These are phyloP conservation scores for Senna siamea DNA, from an alignment of 306 rosid species.

Conservation along the genomic window DNA sequence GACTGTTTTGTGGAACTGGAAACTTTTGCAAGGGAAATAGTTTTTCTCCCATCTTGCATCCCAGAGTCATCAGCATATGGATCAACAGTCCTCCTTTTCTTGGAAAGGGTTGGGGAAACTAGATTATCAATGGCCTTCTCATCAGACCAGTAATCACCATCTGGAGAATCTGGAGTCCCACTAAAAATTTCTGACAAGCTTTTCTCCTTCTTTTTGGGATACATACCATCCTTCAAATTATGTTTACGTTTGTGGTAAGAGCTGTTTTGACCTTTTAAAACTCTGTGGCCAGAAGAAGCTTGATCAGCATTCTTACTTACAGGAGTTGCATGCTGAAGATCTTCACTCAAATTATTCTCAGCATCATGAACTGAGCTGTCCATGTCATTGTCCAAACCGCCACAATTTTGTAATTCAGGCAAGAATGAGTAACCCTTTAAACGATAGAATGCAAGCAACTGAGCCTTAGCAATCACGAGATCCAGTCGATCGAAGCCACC, in stretches of 20 bases:
- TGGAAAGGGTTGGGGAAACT: conserved; percentile 50
- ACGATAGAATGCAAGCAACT: conserved; percentile 71
- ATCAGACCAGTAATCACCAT: conserved; percentile 55
- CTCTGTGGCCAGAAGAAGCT: conserved; percentile 45
- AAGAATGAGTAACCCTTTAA: conserved; percentile 72
- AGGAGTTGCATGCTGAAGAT: conserved; percentile 47
- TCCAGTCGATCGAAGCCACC: conserved; percentile 66
- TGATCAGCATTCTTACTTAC: conserved; percentile 48
- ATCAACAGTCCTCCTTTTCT: conserved; percentile 63
- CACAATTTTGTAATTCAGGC: conserved; percentile 77
- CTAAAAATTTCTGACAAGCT: conserved; percentile 79
- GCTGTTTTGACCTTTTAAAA: conserved; percentile 42
- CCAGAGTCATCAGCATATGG: conserved; percentile 52
- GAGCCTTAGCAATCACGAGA: conserved; percentile 82
- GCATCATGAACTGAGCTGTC: conserved; percentile 41
- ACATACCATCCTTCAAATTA: conserved; percentile 60
- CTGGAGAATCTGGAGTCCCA: conserved; percentile 52
- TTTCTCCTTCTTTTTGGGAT: conserved; percentile 67
- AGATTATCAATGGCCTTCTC: conserved; percentile 43
- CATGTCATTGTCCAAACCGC: conserved; percentile 59
- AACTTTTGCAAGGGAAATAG: conserved; percentile 59
- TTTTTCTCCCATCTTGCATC: conserved; percentile 64
- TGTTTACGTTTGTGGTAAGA: conserved; percentile 75
- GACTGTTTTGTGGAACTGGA: conserved; percentile 63
- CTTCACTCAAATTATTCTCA: conserved; percentile 42